Evolutionary conservation across 2,329 filamentous ascomycete species (phyloP).

Genomic region (Didymella arachidicola): DNA sequence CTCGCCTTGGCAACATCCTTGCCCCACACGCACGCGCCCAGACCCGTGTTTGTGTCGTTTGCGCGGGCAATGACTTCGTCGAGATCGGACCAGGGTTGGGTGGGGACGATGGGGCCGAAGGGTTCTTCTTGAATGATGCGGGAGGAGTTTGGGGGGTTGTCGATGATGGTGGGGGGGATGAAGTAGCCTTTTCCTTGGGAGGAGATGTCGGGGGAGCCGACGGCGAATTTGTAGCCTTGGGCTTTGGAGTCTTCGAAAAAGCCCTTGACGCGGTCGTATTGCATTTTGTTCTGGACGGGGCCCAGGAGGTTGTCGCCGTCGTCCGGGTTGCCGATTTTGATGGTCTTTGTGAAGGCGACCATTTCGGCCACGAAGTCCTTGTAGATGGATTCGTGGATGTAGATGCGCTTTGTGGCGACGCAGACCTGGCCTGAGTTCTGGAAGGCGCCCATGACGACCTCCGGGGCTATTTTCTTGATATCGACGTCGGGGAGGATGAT

Average conservation of each 20-base stretch:
- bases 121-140: conserved; percentile 67
- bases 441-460: conserved; percentile 62
- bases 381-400: conserved; percentile 52
- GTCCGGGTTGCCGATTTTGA: conserved; percentile 51
- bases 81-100: conserved; percentile 69
- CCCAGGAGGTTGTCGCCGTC: conserved; percentile 61
- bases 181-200: conserved; percentile 62
- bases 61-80: conserved; percentile 56
- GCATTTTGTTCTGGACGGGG: conserved; percentile 70
- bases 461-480: conserved; percentile 58
- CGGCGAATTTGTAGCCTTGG: conserved; percentile 62
- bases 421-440: conserved; percentile 63
- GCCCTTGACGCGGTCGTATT: conserved; percentile 66
- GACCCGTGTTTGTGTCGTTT: conserved; percentile 60
- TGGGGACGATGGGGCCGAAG: conserved; percentile 71
- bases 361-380: conserved; percentile 51
- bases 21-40: conserved; percentile 62
- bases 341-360: conserved; percentile 55
- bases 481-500: conserved; percentile 67
- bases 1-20: conserved; percentile 55
- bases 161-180: conserved; percentile 67
- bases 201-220: conserved; percentile 53
- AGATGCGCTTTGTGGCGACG: conserved; percentile 48
- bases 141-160: conserved; percentile 65
- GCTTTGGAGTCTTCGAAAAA: conserved; percentile 65